Base-by-base conservation (phyloP, 208 protist species). In the Trypanosoma scelopori region DNA sequence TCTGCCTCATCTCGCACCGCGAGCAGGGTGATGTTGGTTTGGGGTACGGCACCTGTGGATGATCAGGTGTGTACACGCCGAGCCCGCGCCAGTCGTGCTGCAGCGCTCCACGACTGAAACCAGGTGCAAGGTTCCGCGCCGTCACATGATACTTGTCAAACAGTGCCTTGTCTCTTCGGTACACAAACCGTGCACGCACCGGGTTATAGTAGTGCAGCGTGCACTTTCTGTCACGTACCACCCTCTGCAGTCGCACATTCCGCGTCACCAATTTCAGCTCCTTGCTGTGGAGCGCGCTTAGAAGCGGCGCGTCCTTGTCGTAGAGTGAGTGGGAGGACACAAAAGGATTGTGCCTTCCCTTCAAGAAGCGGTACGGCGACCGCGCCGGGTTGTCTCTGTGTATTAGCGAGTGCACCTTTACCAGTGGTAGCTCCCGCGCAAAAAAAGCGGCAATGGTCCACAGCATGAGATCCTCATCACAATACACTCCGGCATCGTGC, bases 101-200 rank as follows among this genome's bases (percentile, higher is more conserved):
- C 30, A 96, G 60, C 0, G 81, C 81, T 37, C 87, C 90, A 47
- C 82, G 81, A 55, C 86, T 92, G 62, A 96, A 96, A 41, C 90
- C 90, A 5, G 85, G 87, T 5, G 87, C 82, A 0, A 92, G 55
- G 49, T 96, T 71, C 25, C 90, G 84, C n/a, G 83, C 87, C 3
- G 78, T 81, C 1, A 79, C 74, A 68, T 93, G 90, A 62, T 89
- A 93, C 74, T 87, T 91, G 67, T 96, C 90, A 69, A 93, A 96
- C 18, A 96, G 50, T 22, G 90, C 84, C 74, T 86, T 88, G 70
- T 96, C 90, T 3, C 90, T 74, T 28, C 90, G 84, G 70, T 96
- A 96, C n/a, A 91, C 64, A 55, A 93, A 92, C 30, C 81, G 65
- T n/a, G 73, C 66, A 1, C 87, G 80, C 16, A 76, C 67, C 1